Conservation (phyloP, 306 rosid genomes). For the Vigna radiata region DNA sequence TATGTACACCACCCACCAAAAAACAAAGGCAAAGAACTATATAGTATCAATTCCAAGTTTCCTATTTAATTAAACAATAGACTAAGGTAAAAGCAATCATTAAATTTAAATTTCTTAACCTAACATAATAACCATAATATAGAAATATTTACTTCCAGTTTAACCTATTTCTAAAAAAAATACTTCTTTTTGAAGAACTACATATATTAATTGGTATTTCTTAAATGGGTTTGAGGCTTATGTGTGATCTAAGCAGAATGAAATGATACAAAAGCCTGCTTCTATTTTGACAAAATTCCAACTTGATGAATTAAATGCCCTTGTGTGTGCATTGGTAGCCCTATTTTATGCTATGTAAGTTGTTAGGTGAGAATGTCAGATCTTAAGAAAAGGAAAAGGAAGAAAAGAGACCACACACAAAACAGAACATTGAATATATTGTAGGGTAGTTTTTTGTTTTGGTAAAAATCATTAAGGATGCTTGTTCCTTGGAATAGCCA, state of each 20-base stretch:
- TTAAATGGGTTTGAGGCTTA: too few species aligned
- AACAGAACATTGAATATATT: neutral
- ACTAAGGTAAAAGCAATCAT: neutral
- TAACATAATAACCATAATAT: neutral
- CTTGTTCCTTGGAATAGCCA: neutral
- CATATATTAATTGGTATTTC: too few species aligned
- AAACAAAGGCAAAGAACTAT: neutral
- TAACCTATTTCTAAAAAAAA: too few species aligned
- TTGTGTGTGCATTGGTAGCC: neutral
- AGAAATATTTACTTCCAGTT: neutral
- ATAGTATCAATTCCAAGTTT: neutral
- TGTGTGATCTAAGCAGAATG: too few species aligned
- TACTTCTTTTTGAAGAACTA: too few species aligned
- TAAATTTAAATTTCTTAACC: neutral
- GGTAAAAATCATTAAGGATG: neutral
- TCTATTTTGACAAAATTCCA: neutral
- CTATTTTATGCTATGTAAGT: neutral
- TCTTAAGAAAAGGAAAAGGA: neutral
- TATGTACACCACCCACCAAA: neutral
- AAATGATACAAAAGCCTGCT: too few species aligned
- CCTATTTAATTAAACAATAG: neutral
- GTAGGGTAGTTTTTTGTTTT: neutral
- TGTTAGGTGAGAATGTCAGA: slow-evolving; percentile 27
- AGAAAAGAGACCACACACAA: neutral
- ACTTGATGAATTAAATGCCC: slow-evolving; percentile 38